These are phyloP conservation scores for Claviceps monticola DNA, from an alignment of 2,329 filamentous ascomycete genomes.

Conservation along the genomic window DNA sequence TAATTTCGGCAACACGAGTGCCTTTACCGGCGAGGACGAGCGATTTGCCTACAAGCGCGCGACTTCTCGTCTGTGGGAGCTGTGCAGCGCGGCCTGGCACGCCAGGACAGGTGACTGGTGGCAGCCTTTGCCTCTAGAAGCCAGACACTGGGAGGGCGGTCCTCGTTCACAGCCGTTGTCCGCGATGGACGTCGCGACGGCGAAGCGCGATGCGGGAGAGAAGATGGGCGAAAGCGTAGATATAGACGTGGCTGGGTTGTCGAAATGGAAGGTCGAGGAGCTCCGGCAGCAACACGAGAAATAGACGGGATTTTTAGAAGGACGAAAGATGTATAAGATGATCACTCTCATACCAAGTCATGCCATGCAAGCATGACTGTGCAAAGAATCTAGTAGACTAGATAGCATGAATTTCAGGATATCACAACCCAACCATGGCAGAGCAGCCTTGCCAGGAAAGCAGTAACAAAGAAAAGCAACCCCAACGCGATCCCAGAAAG, in stretches of 20 bases:
- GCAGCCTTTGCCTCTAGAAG: slow-evolving; percentile 50
- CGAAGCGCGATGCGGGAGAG: slow-evolving; percentile 11
- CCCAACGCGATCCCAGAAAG: not conserved
- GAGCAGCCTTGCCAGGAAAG: not conserved
- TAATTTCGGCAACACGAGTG: slow-evolving; percentile 55
- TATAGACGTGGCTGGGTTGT: slow-evolving; percentile 25
- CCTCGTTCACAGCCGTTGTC: slow-evolving; percentile 11
- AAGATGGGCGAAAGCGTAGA: slow-evolving; percentile 21
- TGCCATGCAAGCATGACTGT: not conserved
- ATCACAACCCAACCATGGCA: not conserved
- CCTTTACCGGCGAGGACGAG: slow-evolving; percentile 70
- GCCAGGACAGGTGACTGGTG: slow-evolving; percentile 52
- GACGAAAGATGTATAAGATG: not conserved
- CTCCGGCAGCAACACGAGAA: slow-evolving; percentile 14
- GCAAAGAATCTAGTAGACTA: not conserved
- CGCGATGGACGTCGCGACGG: slow-evolving; percentile 2
- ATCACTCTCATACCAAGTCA: not conserved
- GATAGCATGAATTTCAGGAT: not conserved
- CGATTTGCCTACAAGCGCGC: slow-evolving; percentile 70
- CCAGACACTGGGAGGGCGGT: slow-evolving; percentile 51
- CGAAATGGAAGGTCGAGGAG: slow-evolving; percentile 23
- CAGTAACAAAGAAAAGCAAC: not conserved
- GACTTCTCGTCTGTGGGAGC: slow-evolving; percentile 66
- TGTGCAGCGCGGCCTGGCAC: slow-evolving; percentile 64
- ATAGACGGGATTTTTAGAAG: not conserved